A percentile compares a stretch with the other conserved stretches of the same genome.
These are phyloP conservation scores for Botrytis squamosa DNA, from an alignment of 2,329 filamentous ascomycete genomes.

Conservation along the genomic window DNA sequence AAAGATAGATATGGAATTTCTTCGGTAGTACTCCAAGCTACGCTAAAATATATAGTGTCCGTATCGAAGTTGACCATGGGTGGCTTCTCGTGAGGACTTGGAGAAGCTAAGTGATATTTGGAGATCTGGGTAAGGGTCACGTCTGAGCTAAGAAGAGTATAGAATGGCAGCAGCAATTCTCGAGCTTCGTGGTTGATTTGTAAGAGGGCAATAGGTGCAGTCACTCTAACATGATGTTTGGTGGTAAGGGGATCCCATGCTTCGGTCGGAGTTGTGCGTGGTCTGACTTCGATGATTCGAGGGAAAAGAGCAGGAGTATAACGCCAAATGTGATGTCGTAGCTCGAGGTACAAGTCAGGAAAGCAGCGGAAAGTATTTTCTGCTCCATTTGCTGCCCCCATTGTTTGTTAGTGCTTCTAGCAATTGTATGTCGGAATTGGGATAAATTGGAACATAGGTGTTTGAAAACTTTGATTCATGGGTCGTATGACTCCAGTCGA, in stretches of 20 bases:
- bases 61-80: background rate
- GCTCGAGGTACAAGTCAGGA: background rate
- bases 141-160: constrained; percentile 3
- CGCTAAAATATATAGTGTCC: constrained; percentile 3
- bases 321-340: background rate
- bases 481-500: background rate
- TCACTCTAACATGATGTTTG: constrained; percentile 1
- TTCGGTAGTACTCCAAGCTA: constrained; percentile 7
- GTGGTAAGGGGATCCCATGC: constrained; percentile 11
- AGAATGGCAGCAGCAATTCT: background rate
- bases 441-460: background rate
- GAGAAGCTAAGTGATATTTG: background rate
- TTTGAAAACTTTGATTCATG: background rate
- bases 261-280: background rate
- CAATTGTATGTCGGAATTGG: background rate
- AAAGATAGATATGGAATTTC: background rate
- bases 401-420: background rate
- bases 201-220: background rate
- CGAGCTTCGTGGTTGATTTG: constrained; percentile 1
- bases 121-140: background rate
- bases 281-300: constrained; percentile 15
- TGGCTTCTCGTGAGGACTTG: background rate
- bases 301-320: background rate
- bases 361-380: background rate
- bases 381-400: background rate